phyloP scores from a whole-genome alignment of 345 rosid species.

The Pugionium dolabratum region DNA sequence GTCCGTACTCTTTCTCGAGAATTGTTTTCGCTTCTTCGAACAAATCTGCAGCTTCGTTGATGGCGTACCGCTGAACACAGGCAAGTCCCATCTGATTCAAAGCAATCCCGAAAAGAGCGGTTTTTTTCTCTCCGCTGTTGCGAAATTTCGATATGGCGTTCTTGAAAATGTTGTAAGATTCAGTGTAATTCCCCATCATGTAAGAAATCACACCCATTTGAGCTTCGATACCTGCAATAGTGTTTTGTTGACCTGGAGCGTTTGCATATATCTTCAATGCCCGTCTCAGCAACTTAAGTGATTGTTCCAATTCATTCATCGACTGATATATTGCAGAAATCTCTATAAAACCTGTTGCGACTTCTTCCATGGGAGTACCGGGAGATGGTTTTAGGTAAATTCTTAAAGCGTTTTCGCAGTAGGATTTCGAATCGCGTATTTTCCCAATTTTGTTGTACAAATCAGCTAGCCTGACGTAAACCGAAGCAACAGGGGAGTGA shows the following conservation, averaged over 20 bases:
- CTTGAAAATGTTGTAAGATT: slow-evolving; percentile 68
- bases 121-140: slow-evolving; percentile 72
- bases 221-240: slow-evolving; percentile 85
- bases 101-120: slow-evolving; percentile 76
- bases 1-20: slow-evolving; percentile 82
- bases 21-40: slow-evolving; percentile 88
- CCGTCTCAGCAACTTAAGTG: slow-evolving; percentile 65
- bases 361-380: slow-evolving; percentile 64
- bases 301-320: slow-evolving; percentile 64
- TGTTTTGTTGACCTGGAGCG: slow-evolving; percentile 71
- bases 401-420: slow-evolving; percentile 76
- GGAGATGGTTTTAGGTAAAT: slow-evolving; percentile 63
- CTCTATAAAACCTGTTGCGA: slow-evolving; percentile 80
- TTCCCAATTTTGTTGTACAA: slow-evolving; percentile 79
- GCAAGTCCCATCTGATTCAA: slow-evolving; percentile 92
- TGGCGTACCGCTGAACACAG: slow-evolving; percentile 68
- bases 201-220: slow-evolving; percentile 90
- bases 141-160: slow-evolving; percentile 68
- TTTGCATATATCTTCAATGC: slow-evolving; percentile 62
- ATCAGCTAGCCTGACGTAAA: slow-evolving; percentile 85
- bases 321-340: slow-evolving; percentile 85
- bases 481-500: slow-evolving; percentile 81
- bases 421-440: slow-evolving; percentile 72
- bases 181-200: slow-evolving; percentile 74
- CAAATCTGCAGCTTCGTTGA: slow-evolving; percentile 84